Conservation (phyloP, 495 filamentous ascomycete species). For the Penicillium arizonense region DNA sequence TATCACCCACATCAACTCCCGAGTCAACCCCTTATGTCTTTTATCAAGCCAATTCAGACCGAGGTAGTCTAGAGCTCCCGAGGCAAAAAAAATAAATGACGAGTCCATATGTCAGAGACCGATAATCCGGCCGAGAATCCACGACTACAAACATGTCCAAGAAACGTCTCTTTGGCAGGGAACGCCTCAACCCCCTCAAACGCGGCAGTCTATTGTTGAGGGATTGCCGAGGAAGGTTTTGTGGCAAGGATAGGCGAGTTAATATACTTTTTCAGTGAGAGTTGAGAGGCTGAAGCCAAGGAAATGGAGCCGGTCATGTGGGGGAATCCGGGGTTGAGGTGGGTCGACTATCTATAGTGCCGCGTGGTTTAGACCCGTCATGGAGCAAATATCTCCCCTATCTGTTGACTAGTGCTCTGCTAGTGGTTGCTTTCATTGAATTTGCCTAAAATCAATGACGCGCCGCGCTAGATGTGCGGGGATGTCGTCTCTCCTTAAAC, state of each 20-base stretch:
- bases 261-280: neutral
- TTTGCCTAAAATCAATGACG: neutral
- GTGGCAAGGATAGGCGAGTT: constrained; percentile 14
- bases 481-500: neutral
- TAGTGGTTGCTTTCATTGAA: no score
- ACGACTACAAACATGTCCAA: neutral
- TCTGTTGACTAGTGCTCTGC: neutral
- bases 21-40: no score
- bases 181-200: neutral
- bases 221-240: constrained; percentile 2
- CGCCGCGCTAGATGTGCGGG: neutral
- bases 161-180: neutral
- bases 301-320: neutral
- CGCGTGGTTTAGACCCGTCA: no score
- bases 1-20: no score
- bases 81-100: no score
- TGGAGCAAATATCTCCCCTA: neutral
- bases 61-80: no score
- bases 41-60: no score
- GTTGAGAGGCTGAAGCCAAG: neutral
- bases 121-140: no score
- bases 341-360: neutral
- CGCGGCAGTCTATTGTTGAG: constrained; percentile 11
- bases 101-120: no score
- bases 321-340: constrained; percentile 18